Conservation (phyloP, 139 green algal species). For the Astrephomene gubernaculifera region DNA sequence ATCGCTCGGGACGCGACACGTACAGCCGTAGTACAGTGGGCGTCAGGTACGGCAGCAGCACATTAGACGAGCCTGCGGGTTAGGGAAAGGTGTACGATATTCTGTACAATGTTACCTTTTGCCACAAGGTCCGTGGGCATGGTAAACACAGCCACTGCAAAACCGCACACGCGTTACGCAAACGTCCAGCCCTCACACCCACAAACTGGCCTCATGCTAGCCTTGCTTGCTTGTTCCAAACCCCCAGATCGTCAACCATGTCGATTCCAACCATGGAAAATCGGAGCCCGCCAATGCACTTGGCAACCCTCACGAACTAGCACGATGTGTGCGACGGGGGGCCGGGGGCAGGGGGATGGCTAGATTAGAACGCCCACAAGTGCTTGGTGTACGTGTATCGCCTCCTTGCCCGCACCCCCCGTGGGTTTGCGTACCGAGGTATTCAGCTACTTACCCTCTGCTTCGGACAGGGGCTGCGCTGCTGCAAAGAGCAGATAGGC, state of each 20-base stretch:
- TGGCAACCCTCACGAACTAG: neutral
- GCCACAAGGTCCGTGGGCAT: neutral
- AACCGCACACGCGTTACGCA: neutral
- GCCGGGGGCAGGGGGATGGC: no score
- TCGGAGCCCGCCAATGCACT: neutral
- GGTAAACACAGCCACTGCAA: neutral
- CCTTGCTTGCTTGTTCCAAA: no score
- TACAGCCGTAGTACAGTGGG: neutral
- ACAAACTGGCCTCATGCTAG: no score
- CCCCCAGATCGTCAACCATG: no score
- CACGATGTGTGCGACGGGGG: no score
- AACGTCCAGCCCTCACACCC: no score
- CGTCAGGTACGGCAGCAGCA: neutral
- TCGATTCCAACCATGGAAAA: no score
- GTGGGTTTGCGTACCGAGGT: neutral
- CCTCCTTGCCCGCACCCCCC: neutral
- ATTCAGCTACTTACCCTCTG: neutral
- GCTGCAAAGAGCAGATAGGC: conserved; percentile 10
- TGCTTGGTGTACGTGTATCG: neutral
- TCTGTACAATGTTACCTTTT: neutral
- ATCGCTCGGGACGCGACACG: neutral
- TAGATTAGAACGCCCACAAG: neutral
- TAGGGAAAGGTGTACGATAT: no score
- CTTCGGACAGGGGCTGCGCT: neutral
- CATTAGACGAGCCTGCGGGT: neutral